Percentiles rank a stretch among this genome's conserved stretches.
These are phyloP conservation scores for Candida rishiriensis DNA, from an alignment of 805 yeast species.

Conservation along the genomic window DNA sequence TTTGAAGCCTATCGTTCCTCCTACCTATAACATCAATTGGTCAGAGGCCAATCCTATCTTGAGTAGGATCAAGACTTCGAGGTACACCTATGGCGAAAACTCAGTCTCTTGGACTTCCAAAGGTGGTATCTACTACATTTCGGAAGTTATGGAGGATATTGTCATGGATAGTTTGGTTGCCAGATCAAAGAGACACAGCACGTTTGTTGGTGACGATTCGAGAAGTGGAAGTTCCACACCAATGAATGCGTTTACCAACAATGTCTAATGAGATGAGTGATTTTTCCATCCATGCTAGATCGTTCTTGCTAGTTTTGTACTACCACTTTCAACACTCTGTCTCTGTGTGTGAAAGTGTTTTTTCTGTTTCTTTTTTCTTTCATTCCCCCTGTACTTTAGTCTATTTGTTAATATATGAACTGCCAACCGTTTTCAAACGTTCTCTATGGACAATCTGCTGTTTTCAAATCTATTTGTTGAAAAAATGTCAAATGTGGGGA, in stretches of 20 bases:
- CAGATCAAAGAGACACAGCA: slow-evolving; percentile 18
- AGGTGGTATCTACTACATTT: slow-evolving; percentile 72
- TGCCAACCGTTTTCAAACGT: too few species aligned
- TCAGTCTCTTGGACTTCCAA: slow-evolving; percentile 91
- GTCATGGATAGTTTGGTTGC: slow-evolving; percentile 30
- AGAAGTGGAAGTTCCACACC: slow-evolving; percentile 22
- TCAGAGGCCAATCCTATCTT: slow-evolving; percentile 53
- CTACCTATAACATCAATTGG: slow-evolving; percentile 60
- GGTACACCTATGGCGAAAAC: slow-evolving; percentile 57
- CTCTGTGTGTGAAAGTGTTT: too few species aligned
- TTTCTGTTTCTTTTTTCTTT: too few species aligned
- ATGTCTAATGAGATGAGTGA: slow-evolving; percentile 22
- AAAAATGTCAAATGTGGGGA: too few species aligned
- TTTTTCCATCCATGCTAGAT: too few species aligned
- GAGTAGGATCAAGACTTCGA: slow-evolving; percentile 60
- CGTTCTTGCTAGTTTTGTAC: too few species aligned
- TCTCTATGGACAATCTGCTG: too few species aligned
- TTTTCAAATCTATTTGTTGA: too few species aligned
- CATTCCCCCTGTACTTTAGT: too few species aligned
- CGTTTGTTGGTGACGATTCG: slow-evolving; percentile 8
- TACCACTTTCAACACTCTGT: too few species aligned
- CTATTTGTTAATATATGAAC: too few species aligned
- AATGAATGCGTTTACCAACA: slow-evolving; percentile 30
- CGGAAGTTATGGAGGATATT: slow-evolving; percentile 50
- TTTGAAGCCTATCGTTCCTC: slow-evolving; percentile 73